Evolutionary conservation across 2,329 filamentous ascomycete genomes (phyloP).

Genomic region (Neonectria neomacrospora): DNA sequence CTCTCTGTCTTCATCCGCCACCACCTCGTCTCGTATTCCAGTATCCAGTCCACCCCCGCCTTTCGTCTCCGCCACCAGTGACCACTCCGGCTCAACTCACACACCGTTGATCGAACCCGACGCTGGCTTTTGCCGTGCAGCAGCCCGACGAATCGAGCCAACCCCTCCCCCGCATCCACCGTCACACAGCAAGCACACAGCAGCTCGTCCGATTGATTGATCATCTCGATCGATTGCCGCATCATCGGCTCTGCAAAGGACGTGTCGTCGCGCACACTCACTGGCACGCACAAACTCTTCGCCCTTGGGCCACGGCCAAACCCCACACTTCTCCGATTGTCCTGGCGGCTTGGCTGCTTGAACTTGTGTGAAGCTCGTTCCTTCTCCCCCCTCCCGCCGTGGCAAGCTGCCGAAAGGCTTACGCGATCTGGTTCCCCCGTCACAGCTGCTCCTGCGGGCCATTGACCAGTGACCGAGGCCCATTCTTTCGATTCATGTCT

Average conservation of each 20-base stretch:
- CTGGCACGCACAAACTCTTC: constrained; percentile 14
- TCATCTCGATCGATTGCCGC: constrained; percentile 22
- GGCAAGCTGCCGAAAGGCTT: constrained; percentile 29
- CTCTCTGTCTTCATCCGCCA: constrained; percentile 14
- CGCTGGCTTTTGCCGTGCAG: constrained; percentile 1
- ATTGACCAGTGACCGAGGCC: constrained; percentile 31
- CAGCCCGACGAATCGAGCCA: not conserved
- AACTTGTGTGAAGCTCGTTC: constrained; percentile 24
- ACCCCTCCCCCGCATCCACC: constrained; percentile 4
- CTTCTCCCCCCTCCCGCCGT: constrained; percentile 30
- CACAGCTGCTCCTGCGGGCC: constrained; percentile 19
- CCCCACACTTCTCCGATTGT: constrained; percentile 21
- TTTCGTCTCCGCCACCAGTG: constrained; percentile 26
- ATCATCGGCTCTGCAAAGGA: constrained; percentile 18
- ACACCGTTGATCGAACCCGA: constrained; percentile 25
- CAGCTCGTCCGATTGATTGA: constrained; percentile 11
- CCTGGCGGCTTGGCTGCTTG: constrained; percentile 13
- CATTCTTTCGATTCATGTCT: constrained; percentile 37
- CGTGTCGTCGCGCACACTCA: constrained; percentile 11
- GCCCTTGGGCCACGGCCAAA: constrained; percentile 6
- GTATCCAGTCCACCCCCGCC: constrained; percentile 33
- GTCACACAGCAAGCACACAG: not conserved
- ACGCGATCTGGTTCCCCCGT: constrained; percentile 26
- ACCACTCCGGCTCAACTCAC: constrained; percentile 17
- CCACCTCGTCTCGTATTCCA: not conserved